Conservation (phyloP, 2,329 filamentous ascomycete genomes). For the Fusarium brachygibbosum region DNA sequence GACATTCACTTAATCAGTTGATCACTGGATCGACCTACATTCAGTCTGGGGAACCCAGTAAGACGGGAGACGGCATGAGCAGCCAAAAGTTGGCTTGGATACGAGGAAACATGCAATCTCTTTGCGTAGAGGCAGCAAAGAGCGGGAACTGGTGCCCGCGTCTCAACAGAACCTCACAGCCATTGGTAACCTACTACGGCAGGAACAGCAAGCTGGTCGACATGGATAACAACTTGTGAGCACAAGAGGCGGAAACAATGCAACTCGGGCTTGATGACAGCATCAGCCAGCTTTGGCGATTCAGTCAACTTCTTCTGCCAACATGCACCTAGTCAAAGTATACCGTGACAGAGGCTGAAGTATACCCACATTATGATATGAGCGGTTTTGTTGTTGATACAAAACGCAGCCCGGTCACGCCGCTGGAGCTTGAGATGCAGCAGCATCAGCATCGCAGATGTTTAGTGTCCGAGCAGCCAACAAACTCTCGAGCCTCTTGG, state of each 20-base stretch:
- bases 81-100: slow-evolving; percentile 27
- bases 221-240: slow-evolving; percentile 18
- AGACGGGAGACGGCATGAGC: slow-evolving; percentile 40
- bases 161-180: slow-evolving; percentile 11
- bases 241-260: slow-evolving; percentile 28
- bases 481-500: slow-evolving; percentile 30
- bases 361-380: slow-evolving; percentile 27
- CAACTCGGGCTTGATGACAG: slow-evolving; percentile 33
- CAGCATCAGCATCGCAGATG: slow-evolving; percentile 20
- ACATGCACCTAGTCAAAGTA: slow-evolving; percentile 35
- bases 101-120: slow-evolving; percentile 37
- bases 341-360: slow-evolving; percentile 30
- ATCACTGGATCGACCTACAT: slow-evolving; percentile 34
- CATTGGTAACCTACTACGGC: slow-evolving; percentile 22
- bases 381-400: slow-evolving; percentile 38
- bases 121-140: slow-evolving; percentile 31
- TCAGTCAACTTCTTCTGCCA: slow-evolving; percentile 16
- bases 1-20: slow-evolving; percentile 27
- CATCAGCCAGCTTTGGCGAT: slow-evolving; percentile 22
- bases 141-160: slow-evolving; percentile 12
- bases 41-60: slow-evolving; percentile 20
- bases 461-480: slow-evolving; percentile 31
- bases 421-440: slow-evolving; percentile 32
- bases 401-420: slow-evolving; percentile 27
- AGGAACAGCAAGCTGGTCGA: slow-evolving; percentile 17